Percentiles rank a stretch among this genome's conserved stretches.
Evolutionary conservation across 139 green algal species (phyloP).

Genomic region (Tetradesmus lagerheimii): DNA sequence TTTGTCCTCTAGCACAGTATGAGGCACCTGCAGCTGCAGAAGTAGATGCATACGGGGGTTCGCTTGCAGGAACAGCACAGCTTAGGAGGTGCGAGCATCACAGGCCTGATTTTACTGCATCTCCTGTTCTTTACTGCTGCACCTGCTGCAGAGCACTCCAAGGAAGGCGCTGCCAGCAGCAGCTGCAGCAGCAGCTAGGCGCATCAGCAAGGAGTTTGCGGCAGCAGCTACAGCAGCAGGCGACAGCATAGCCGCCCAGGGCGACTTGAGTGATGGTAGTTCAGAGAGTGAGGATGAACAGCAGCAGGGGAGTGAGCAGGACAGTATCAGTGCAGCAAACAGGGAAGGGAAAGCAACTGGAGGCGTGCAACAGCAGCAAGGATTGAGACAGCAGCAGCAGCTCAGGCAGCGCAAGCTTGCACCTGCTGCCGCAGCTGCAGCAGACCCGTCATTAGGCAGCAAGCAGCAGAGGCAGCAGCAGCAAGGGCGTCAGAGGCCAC

Average conservation of each 20-base stretch:
- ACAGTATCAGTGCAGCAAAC: conserved; percentile 10
- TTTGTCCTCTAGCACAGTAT: no score
- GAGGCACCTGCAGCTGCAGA: no score
- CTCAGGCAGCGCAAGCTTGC: not conserved
- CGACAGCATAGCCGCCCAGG: not conserved
- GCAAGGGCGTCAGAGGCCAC: not conserved
- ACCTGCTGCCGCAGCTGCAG: not conserved
- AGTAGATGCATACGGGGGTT: no score
- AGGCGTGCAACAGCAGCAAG: not conserved
- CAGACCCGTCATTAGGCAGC: not conserved
- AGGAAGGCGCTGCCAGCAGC: not conserved
- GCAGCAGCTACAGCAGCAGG: conserved; percentile 18
- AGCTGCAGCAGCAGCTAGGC: conserved; percentile 9
- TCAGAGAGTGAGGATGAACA: not conserved
- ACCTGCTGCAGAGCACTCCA: not conserved
- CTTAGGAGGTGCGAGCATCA: not conserved
- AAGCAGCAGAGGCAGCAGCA: conserved; percentile 29
- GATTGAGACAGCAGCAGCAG: not conserved
- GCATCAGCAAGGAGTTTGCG: not conserved
- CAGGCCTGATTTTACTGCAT: not conserved
- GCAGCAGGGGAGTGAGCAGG: not conserved
- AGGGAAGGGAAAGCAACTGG: not conserved
- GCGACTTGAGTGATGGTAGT: not conserved
- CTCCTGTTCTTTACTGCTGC: not conserved
- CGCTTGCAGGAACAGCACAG: not conserved